Evolutionary conservation across 2,329 filamentous ascomycete species (phyloP), one percentile per base, ranked within the genome.

Genomic region (Fusarium hostae): DNA sequence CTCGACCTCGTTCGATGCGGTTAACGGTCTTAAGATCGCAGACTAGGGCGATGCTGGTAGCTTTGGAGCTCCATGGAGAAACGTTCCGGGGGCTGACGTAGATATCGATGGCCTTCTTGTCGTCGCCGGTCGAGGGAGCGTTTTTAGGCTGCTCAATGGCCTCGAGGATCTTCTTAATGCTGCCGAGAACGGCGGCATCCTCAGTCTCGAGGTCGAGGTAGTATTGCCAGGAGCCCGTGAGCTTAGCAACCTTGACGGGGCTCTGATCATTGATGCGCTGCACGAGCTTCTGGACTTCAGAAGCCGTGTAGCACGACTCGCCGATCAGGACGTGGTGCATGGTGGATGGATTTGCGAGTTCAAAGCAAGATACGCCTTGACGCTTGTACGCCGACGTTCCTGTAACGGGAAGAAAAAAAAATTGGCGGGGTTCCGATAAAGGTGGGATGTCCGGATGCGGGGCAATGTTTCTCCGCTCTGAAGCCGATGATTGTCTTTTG

Each of bases 61-160:
- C 95, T 82, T 98, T 95, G 62, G 95, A 97, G 82, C 94, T 98
- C 96, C 96, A 99, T 79, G 96, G 96, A 43, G 95, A 98, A 74
- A 97, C 95, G 76, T 93, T 92, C 73, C 95, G 89, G 24, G 95
- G 95, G 50, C 88, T 90, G 64, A 97, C 87, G 79, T 94, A 94
- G 79, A 93, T 88, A 69, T 91, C 85, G 52, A 86, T 82, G 45
- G 85, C 84, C 64, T 85, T 81, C 12, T 32, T 59, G 58, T 88
- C 86, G 68, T 78, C 77, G 41, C 72, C 76, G 41, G 77, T 75
- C 20, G 80, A 68, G 28, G 76, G 65, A 39, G 73, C 45, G 39
- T 75, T 66, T 35, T 78, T 56, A 47, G 78, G 58, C 35, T 76
- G 75, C 70, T 78, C 78, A 74, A 80, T 72, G 57, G 85, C 78